Evolutionary conservation across 768 basidiomycete species (phyloP).

Genomic region (Gyrodon lividus): DNA sequence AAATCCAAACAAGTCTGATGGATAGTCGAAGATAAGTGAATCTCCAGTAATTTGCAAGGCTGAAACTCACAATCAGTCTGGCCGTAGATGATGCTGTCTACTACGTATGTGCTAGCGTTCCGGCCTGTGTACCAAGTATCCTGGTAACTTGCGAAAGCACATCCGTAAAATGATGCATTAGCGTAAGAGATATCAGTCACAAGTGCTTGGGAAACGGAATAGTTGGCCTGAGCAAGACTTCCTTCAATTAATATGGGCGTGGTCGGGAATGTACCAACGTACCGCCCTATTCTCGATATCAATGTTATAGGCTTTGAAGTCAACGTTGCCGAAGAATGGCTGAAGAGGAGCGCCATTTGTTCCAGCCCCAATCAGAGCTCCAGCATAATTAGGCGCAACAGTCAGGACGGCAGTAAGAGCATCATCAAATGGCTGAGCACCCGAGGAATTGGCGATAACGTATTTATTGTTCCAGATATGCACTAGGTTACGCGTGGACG

Average conservation of each 20-base stretch:
- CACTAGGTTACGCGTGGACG: constrained; percentile 45
- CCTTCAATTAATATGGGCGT: background rate
- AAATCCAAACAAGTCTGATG: constrained; percentile 55
- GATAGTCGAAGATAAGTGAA: background rate
- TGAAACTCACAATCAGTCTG: constrained; percentile 58
- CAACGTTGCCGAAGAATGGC: constrained; percentile 51
- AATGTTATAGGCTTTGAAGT: constrained; percentile 65
- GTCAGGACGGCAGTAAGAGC: constrained; percentile 51
- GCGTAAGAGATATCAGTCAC: constrained; percentile 65
- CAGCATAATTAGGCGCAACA: constrained; percentile 53
- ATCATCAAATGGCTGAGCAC: constrained; percentile 53
- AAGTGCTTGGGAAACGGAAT: constrained; percentile 58
- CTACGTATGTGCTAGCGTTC: constrained; percentile 56
- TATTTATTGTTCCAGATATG: constrained; percentile 51
- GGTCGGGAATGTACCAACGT: constrained; percentile 13
- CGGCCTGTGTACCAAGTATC: constrained; percentile 62
- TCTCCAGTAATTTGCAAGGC: constrained; percentile 32
- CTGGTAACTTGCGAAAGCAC: constrained; percentile 38
- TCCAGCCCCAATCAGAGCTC: constrained; percentile 59
- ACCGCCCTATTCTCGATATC: constrained; percentile 64
- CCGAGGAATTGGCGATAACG: constrained; percentile 28
- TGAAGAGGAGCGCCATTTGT: constrained; percentile 59
- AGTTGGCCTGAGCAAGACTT: constrained; percentile 40
- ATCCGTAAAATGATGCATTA: constrained; percentile 65
- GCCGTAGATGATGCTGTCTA: constrained; percentile 62